phyloP scores from a whole-genome alignment of 768 basidiomycete genomes.

The Tylopilus sp. region DNA sequence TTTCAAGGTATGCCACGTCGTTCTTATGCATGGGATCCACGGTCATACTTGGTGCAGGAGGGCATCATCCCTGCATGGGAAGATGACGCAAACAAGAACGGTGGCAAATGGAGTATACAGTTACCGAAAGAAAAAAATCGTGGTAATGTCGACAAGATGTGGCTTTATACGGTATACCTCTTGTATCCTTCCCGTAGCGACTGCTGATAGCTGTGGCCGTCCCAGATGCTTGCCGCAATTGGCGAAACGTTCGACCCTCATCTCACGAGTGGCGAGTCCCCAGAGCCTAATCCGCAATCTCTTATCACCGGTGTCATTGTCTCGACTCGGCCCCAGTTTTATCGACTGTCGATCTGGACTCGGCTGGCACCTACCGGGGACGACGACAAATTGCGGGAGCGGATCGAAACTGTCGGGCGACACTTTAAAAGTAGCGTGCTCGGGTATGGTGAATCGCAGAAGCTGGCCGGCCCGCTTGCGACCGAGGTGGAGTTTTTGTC shows the following conservation, averaged over 20 bases:
- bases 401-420: slow-evolving; percentile 79
- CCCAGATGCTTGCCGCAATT: slow-evolving; percentile 97
- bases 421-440: slow-evolving; percentile 93
- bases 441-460: slow-evolving; percentile 71
- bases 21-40: neutral
- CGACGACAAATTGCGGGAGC: slow-evolving; percentile 64
- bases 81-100: slow-evolving; percentile 93
- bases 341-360: slow-evolving; percentile 98
- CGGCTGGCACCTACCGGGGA: slow-evolving; percentile 63
- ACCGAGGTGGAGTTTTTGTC: slow-evolving; percentile 94
- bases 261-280: slow-evolving; percentile 46
- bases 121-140: slow-evolving; percentile 94
- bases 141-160: slow-evolving; percentile 84
- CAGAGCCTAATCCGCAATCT: slow-evolving; percentile 47
- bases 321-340: slow-evolving; percentile 91
- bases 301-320: slow-evolving; percentile 94
- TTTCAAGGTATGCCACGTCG: slow-evolving; percentile 70
- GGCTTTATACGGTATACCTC: slow-evolving; percentile 85
- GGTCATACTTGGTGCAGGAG: slow-evolving; percentile 49
- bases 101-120: slow-evolving; percentile 99
- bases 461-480: slow-evolving; percentile 79
- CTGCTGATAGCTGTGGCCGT: slow-evolving; percentile 1
- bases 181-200: neutral
- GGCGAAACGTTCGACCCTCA: slow-evolving; percentile 98
- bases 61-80: slow-evolving; percentile 98